These are phyloP conservation scores for Phlegmacium glaucopus DNA, from an alignment of 768 basidiomycete species.

Conservation along the genomic window DNA sequence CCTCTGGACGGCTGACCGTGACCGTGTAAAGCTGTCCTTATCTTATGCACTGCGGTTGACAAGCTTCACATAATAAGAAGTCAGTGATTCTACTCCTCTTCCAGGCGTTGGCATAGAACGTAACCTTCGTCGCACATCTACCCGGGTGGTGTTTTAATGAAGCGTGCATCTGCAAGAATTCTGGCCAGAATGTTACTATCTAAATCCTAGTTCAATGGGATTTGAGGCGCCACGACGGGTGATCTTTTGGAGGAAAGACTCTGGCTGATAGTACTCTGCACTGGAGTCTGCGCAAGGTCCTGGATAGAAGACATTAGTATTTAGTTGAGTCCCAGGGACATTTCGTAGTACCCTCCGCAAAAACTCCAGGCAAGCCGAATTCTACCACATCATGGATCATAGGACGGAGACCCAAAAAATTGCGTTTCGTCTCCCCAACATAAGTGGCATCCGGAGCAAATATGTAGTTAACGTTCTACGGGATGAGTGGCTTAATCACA, in stretches of 20 bases:
- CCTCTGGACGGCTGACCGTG: no score
- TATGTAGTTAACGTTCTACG: constrained; percentile 18
- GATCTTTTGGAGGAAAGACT: constrained; percentile 7
- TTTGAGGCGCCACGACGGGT: constrained; percentile 9
- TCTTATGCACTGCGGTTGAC: no score
- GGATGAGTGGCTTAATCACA: constrained; percentile 15
- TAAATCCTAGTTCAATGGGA: constrained; percentile 6
- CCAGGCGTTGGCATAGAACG: constrained; percentile 3
- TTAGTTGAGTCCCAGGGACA: not conserved
- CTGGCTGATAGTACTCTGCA: not conserved
- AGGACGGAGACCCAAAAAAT: constrained; percentile 50
- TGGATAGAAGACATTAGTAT: not conserved
- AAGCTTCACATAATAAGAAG: no score
- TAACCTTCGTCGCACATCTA: not conserved
- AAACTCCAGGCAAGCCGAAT: constrained; percentile 37
- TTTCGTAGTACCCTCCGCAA: constrained; percentile 19
- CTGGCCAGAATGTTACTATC: constrained; percentile 15
- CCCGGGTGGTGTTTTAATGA: constrained; percentile 3
- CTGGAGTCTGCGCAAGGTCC: constrained; percentile 15
- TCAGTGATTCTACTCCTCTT: no score
- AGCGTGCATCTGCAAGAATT: constrained; percentile 10
- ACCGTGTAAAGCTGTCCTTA: no score
- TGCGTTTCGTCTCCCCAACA: constrained; percentile 23
- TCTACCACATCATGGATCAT: constrained; percentile 55
- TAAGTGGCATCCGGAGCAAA: constrained; percentile 43